These are phyloP conservation scores for Ascochyta pisi DNA, from an alignment of 2,329 filamentous ascomycete species.

Conservation along the genomic window DNA sequence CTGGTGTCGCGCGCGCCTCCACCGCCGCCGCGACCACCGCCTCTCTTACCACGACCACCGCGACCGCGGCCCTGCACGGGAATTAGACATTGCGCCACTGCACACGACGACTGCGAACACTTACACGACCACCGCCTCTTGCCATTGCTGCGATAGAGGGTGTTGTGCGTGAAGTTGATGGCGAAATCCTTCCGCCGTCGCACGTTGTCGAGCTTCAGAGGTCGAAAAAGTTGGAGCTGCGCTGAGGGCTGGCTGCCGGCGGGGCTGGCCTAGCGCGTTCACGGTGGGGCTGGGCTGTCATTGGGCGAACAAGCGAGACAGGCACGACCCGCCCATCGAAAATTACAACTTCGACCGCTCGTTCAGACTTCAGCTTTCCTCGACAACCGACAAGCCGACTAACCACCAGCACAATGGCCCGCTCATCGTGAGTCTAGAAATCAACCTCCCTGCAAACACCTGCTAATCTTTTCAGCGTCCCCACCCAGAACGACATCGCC, in stretches of 20 bases:
- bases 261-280: background rate
- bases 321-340: conserved; percentile 23
- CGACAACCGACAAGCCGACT: conserved; percentile 41
- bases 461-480: conserved; percentile 64
- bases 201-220: conserved; percentile 28
- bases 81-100: conserved; percentile 19
- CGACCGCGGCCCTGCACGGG: conserved; percentile 37
- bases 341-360: background rate
- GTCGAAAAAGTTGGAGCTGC: conserved; percentile 34
- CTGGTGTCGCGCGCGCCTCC: conserved; percentile 40
- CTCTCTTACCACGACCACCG: conserved; percentile 38
- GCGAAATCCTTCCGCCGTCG: conserved; percentile 25
- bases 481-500: conserved; percentile 93
- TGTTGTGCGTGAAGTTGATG: conserved; percentile 14
- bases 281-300: conserved; percentile 5
- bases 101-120: conserved; percentile 18
- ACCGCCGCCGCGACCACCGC: conserved; percentile 36
- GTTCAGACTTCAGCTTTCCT: conserved; percentile 33
- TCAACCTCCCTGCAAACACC: background rate
- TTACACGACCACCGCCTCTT: conserved; percentile 38
- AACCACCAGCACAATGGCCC: conserved; percentile 49
- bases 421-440: conserved; percentile 39
- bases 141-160: conserved; percentile 33
- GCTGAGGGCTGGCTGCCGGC: conserved; percentile 11
- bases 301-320: conserved; percentile 25